Conservation (phyloP, 2,329 filamentous ascomycete genomes). For the Aspergillus sp. region DNA sequence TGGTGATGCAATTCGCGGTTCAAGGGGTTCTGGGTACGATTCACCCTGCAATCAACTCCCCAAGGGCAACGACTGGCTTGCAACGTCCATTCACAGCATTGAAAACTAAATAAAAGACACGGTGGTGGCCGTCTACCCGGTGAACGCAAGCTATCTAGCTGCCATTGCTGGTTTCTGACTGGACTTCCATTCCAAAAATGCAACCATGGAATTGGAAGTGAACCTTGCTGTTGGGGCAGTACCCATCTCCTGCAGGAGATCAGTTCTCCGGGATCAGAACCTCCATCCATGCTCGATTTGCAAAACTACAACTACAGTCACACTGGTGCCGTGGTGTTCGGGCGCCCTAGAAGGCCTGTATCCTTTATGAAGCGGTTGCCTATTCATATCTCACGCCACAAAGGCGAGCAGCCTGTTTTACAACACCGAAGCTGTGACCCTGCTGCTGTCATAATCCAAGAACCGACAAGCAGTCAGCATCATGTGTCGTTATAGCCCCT, state of each 20-base stretch:
- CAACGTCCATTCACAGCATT: neutral
- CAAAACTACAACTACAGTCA: too few species aligned
- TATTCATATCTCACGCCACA: too few species aligned
- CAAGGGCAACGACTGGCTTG: neutral
- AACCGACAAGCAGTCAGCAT: too few species aligned
- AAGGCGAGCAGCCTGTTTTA: too few species aligned
- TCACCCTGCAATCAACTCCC: neutral
- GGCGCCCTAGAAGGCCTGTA: too few species aligned
- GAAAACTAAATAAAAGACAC: neutral
- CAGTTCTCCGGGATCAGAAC: too few species aligned
- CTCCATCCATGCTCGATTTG: too few species aligned
- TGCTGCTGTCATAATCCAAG: rapidly evolving
- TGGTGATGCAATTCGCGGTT: neutral
- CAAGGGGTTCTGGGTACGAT: neutral
- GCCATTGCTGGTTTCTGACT: neutral
- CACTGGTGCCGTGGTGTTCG: too few species aligned
- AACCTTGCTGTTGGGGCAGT: neutral
- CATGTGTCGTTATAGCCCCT: too few species aligned
- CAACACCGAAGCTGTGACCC: too few species aligned
- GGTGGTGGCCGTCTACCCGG: neutral
- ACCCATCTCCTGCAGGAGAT: neutral
- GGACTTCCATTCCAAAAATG: neutral
- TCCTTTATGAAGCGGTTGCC: too few species aligned
- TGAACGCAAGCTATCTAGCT: neutral
- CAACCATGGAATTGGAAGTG: neutral